A percentile compares a stretch with the other conserved stretches of the same genome.
phyloP scores from a whole-genome alignment of 257 asterid genomes.

The Solanum chilense region DNA sequence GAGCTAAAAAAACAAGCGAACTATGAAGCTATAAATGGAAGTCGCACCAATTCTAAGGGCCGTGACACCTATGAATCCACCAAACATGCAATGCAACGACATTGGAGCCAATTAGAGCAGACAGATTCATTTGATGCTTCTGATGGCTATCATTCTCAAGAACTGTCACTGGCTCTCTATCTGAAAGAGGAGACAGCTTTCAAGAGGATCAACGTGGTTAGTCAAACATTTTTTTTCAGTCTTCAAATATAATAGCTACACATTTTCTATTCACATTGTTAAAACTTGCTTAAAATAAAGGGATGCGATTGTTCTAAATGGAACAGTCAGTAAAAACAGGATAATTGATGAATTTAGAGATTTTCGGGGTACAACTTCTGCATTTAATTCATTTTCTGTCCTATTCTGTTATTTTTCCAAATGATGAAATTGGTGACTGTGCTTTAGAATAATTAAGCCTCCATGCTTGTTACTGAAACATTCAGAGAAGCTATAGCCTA shows the following conservation, averaged over 20 bases:
- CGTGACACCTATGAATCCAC: slow-evolving; percentile 33
- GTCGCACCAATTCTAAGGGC: slow-evolving; percentile 22
- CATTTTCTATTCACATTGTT: background rate
- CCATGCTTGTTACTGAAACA: background rate
- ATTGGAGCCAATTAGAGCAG: slow-evolving; percentile 74
- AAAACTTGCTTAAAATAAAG: background rate
- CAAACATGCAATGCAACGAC: slow-evolving; percentile 38
- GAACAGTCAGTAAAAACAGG: background rate
- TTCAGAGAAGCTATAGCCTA: background rate
- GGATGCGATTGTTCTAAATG: background rate
- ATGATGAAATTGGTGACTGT: background rate
- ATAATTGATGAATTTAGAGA: background rate
- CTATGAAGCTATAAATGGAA: slow-evolving; percentile 25
- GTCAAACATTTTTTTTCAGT: background rate
- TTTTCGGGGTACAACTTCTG: background rate
- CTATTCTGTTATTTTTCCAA: background rate
- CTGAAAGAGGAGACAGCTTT: slow-evolving; percentile 52
- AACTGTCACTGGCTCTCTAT: slow-evolving; percentile 58
- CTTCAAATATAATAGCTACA: background rate
- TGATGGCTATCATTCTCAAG: slow-evolving; percentile 81
- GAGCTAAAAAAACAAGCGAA: slow-evolving; percentile 42
- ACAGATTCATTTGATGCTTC: slow-evolving; percentile 70
- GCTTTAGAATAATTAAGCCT: background rate
- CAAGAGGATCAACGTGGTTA: slow-evolving; percentile 62
- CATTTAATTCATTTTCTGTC: background rate